Percentiles rank a stretch among this genome's conserved stretches.
Evolutionary conservation across 2,329 filamentous ascomycete genomes (phyloP).

Genomic region (Penicillium freii): DNA sequence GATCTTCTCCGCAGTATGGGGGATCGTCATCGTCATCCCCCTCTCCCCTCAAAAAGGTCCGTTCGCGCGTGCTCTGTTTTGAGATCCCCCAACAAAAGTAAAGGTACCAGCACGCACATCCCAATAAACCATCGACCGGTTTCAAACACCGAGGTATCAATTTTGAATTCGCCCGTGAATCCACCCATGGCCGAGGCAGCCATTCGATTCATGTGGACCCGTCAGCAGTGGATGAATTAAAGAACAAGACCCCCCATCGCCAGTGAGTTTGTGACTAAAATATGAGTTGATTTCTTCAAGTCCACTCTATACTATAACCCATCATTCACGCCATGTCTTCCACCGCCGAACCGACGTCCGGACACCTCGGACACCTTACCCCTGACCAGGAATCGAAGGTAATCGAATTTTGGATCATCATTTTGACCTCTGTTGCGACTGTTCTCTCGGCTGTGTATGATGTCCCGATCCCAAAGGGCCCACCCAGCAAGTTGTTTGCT

Average conservation of each 20-base stretch:
- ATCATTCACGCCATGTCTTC: slow-evolving; percentile 10
- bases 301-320: background rate
- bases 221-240: background rate
- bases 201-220: slow-evolving; percentile 1
- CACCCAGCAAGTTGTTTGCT: slow-evolving; percentile 21
- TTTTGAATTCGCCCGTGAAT: background rate
- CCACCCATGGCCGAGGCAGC: background rate
- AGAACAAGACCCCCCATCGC: background rate
- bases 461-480: slow-evolving; percentile 32
- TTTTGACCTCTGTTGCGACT: slow-evolving; percentile 21
- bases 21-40: slow-evolving; percentile 1
- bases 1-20: slow-evolving; percentile 5
- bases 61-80: background rate
- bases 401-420: slow-evolving; percentile 73
- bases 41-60: background rate
- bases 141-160: slow-evolving; percentile 4
- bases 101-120: background rate
- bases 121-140: background rate
- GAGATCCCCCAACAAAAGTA: background rate
- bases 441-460: slow-evolving; percentile 30
- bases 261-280: background rate
- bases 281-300: background rate
- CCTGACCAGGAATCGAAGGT: slow-evolving; percentile 80
- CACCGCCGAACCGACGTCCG: slow-evolving; percentile 39
- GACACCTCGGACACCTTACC: slow-evolving; percentile 72